phyloP scores from a whole-genome alignment of 2,329 filamentous ascomycete species.

The Pseudocercospora eumusae region DNA sequence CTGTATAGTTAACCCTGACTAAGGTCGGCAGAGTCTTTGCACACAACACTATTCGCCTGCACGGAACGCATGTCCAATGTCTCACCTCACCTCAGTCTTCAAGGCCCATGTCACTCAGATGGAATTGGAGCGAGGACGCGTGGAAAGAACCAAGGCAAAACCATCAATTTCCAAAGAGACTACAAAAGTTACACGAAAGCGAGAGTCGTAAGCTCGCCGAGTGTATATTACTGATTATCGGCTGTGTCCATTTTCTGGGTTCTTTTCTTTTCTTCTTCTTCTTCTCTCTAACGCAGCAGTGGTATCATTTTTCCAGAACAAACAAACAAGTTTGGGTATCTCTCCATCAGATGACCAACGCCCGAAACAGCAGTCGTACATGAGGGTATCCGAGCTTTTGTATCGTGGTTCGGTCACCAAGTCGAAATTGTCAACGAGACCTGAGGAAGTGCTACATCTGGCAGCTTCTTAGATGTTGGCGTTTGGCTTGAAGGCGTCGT shows the following conservation, averaged over 20 bases:
- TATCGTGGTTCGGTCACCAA: slow-evolving; percentile 15
- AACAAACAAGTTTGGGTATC: slow-evolving; percentile 29
- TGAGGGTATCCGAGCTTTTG: slow-evolving; percentile 20
- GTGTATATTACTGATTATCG: slow-evolving; percentile 5
- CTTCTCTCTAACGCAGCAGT: slow-evolving; percentile 27
- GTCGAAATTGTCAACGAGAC: slow-evolving; percentile 14
- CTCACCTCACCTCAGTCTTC: too few species aligned
- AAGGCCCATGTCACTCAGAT: too few species aligned
- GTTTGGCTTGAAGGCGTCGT: slow-evolving; percentile 29
- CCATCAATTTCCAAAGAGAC: slow-evolving; percentile 4
- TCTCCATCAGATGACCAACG: slow-evolving; percentile 27
- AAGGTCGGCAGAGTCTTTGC: too few species aligned
- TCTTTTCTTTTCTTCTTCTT: not conserved
- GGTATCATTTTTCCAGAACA: slow-evolving; percentile 34
- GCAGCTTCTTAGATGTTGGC: slow-evolving; percentile 38
- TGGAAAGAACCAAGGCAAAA: not conserved
- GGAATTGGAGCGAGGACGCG: too few species aligned
- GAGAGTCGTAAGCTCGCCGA: slow-evolving; percentile 9
- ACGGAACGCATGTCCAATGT: too few species aligned
- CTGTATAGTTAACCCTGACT: too few species aligned
- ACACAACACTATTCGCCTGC: too few species aligned
- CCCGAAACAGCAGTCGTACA: slow-evolving; percentile 26
- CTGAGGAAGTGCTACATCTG: not conserved
- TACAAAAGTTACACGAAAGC: slow-evolving; percentile 10
- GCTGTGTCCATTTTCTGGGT: not conserved